Evolutionary conservation across 2,329 filamentous ascomycete species (phyloP), one percentile per base, ranked within the genome.

Genomic region (Hirsutella minnesotensis): DNA sequence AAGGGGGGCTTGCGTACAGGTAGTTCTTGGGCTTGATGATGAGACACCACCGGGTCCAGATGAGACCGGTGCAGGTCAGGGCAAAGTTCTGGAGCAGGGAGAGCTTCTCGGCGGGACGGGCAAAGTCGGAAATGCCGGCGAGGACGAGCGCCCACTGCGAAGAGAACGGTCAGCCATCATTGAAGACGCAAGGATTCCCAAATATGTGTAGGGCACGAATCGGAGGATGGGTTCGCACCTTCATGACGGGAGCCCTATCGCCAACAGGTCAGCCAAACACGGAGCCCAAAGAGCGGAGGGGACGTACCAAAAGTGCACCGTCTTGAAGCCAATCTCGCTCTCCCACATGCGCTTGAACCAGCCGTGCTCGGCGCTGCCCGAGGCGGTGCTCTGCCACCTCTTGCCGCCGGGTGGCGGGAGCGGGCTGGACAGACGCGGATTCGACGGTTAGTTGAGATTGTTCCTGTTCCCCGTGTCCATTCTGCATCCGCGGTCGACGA

Each of bases 21-120:
- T 88, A 69, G 73, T 98, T 98, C 67, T 80, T 81, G 45, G 92
- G 92, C 66, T 81, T 88, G 68, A 98, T 98, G 64, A 98, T 84
- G 61, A 96, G 75, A 74, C 92, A 98, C 92, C 92, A 98, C 53
- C 92, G 79, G 38, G 92, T 98, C 92, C 92, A 98, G 75, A 98
- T 98, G 51, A 84, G 67, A 52, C 92, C 92, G 9, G 92, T 98
- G 55, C 81, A 81, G 60, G 86, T 92, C 53, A 98, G 77, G 46
- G 92, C 90, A 40, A 73, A 72, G 70, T 96, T 98, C 68, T 95
- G 89, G 24, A 86, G 92, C 49, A 95, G 71, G 34, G 89, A 95
- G 53, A 98, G 86, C 65, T 88, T 87, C 64, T 94, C 86, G 49
- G 85, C 87, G 27, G 92, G 92, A 53, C 92, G 88, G 49, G 81